phyloP scores from a whole-genome alignment of 768 basidiomycete species.

The Amanita pallidorosea region DNA sequence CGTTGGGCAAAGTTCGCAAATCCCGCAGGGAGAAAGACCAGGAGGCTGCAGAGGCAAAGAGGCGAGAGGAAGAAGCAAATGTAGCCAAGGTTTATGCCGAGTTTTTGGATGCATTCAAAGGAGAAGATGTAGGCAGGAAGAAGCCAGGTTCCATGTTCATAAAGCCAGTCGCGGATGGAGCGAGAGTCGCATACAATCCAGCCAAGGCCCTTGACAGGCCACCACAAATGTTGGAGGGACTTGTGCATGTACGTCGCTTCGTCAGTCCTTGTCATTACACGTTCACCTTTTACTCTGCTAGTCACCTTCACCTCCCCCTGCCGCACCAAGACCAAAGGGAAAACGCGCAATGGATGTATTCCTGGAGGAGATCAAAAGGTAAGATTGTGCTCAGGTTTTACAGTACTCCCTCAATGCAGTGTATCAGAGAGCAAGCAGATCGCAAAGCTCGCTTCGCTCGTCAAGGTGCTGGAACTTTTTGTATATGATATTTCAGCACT shows the following conservation, averaged over 20 bases:
- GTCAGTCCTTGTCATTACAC: background rate
- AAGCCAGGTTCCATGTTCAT: constrained; percentile 47
- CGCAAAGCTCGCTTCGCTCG: constrained; percentile 78
- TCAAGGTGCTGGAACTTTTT: constrained; percentile 32
- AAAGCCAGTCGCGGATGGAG: constrained; percentile 42
- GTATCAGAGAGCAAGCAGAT: constrained; percentile 79
- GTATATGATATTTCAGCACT: background rate
- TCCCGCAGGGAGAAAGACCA: constrained; percentile 87
- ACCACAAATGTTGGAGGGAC: constrained; percentile 11
- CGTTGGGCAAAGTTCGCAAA: constrained; percentile 81
- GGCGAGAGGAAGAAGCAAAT: constrained; percentile 70
- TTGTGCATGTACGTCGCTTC: constrained; percentile 15
- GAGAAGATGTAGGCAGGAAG: constrained; percentile 44
- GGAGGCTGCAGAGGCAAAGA: constrained; percentile 86
- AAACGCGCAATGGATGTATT: constrained; percentile 96
- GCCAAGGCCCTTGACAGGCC: constrained; percentile 17
- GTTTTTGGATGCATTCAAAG: constrained; percentile 78
- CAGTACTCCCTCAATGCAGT: background rate
- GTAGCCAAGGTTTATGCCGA: constrained; percentile 76
- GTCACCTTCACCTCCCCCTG: constrained; percentile 48
- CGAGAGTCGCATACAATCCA: constrained; percentile 37
- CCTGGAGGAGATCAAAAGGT: constrained; percentile 94
- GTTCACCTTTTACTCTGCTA: constrained; percentile 17
- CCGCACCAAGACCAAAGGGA: constrained; percentile 70
- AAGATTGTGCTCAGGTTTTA: constrained; percentile 6